phyloP scores from a whole-genome alignment of 2,329 filamentous ascomycete species.

The Cordyceps farinosa region DNA sequence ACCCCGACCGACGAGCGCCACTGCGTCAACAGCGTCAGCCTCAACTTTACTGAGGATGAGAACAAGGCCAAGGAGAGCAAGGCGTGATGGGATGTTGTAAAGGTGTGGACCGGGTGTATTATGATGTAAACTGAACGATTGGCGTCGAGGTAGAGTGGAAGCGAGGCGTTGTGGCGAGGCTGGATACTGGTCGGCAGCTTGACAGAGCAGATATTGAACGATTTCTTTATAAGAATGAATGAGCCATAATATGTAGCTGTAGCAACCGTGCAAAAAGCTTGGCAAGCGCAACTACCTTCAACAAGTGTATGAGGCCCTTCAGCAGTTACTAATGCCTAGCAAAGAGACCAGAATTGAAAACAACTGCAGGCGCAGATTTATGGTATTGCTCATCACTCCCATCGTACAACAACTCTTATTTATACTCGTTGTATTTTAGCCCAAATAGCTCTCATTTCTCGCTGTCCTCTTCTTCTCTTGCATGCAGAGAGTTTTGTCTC shows the following conservation, averaged over 20 bases:
- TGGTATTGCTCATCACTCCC: neutral
- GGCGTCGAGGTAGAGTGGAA: conserved; percentile 2
- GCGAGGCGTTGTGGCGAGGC: conserved; percentile 6
- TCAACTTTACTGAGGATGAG: conserved; percentile 73
- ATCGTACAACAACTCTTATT: conserved; percentile 8
- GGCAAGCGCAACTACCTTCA: neutral
- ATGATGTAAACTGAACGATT: neutral
- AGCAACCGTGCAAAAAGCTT: neutral
- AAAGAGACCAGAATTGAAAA: neutral
- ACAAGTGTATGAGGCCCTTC: too few species aligned
- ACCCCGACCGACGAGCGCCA: conserved; percentile 94
- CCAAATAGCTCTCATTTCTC: neutral
- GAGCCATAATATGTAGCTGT: neutral
- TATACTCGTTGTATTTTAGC: neutral
- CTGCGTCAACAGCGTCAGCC: conserved; percentile 90
- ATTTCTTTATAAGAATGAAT: neutral
- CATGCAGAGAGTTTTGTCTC: neutral
- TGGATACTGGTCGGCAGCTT: neutral
- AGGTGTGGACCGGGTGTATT: neutral
- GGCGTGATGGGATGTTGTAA: conserved; percentile 24
- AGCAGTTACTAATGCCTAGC: too few species aligned
- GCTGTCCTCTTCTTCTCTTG: neutral
- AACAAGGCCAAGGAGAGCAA: conserved; percentile 43
- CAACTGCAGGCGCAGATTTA: neutral
- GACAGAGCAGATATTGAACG: neutral